Percentiles rank a stretch among this genome's conserved stretches.
These are phyloP conservation scores for Pharus latifolius DNA, from an alignment of 176 grass and related monocot species.

Conservation along the genomic window DNA sequence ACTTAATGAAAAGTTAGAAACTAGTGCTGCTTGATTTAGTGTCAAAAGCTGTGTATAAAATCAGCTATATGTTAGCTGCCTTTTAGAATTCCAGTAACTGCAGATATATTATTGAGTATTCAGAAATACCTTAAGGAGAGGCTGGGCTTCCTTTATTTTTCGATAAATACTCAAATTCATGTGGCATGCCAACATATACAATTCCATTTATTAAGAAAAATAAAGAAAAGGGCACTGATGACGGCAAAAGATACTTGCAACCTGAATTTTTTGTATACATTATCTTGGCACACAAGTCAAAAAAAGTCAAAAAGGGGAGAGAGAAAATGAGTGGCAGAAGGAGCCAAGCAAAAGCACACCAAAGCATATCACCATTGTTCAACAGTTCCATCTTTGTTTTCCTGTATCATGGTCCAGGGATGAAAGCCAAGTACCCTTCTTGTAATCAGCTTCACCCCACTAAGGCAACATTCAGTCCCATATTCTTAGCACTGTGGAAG, in stretches of 20 bases:
- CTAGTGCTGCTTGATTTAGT: neutral
- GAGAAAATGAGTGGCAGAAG: conserved; percentile 3
- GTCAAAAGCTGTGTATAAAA: neutral
- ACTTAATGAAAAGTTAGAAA: neutral
- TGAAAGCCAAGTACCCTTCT: neutral
- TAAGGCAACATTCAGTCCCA: neutral
- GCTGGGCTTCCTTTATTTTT: neutral
- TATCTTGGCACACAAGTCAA: conserved; percentile 22
- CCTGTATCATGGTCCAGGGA: neutral
- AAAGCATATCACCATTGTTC: neutral
- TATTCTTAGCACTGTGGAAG: conserved; percentile 48
- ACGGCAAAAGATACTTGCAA: conserved; percentile 17
- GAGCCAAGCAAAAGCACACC: conserved; percentile 27
- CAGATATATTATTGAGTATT: neutral
- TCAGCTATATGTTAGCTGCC: neutral
- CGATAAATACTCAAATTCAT: conserved; percentile 2
- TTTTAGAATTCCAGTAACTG: neutral
- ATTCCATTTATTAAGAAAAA: conserved; percentile 19
- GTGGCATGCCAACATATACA: conserved; percentile 10
- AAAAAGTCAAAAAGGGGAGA: conserved; percentile 3
- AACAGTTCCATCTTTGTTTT: neutral
- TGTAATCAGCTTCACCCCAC: conserved; percentile 9
- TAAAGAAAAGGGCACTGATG: neutral
- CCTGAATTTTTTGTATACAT: conserved; percentile 1
- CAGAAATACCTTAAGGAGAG: neutral